These are phyloP conservation scores for Taphrina wiesneri DNA, from an alignment of 1,139 yeast species.

Conservation along the genomic window DNA sequence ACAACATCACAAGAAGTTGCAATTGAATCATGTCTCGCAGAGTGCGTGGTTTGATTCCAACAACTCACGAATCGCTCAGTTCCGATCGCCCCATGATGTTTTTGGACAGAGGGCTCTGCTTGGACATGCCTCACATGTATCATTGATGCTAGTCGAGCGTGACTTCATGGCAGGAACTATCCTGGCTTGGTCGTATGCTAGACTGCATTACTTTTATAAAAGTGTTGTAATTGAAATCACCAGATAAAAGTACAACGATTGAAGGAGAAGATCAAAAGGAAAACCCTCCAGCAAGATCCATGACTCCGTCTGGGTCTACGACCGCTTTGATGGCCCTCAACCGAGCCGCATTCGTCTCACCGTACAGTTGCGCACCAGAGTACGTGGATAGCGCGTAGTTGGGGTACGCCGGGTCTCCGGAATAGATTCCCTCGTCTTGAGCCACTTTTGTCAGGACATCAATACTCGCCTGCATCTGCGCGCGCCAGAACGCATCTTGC, in stretches of 20 bases:
- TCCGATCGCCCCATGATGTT: too few relatives aligned
- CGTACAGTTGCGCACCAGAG: slow-evolving; percentile 15
- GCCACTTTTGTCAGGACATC: slow-evolving; percentile 11
- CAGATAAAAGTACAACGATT: not conserved
- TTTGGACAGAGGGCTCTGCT: too few relatives aligned
- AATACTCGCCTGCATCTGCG: slow-evolving; percentile 5
- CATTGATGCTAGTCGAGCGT: too few relatives aligned
- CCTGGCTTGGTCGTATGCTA: too few relatives aligned
- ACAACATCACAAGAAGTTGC: too few relatives aligned
- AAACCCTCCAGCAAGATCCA: slow-evolving; percentile 22
- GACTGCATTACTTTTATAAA: too few relatives aligned
- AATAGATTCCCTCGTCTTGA: slow-evolving; percentile 2
- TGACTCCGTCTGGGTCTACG: slow-evolving; percentile 13
- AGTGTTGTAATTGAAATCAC: not conserved
- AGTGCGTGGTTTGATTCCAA: not conserved
- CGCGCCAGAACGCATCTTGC: slow-evolving; percentile 11
- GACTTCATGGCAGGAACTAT: too few relatives aligned
- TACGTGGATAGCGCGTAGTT: slow-evolving; percentile 12
- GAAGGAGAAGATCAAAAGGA: not conserved
- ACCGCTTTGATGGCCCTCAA: slow-evolving; percentile 1
- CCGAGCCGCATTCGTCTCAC: not conserved
- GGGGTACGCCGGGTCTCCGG: slow-evolving; percentile 4
- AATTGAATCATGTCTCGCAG: too few relatives aligned
- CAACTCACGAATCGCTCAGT: too few relatives aligned
- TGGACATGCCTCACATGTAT: too few relatives aligned